phyloP scores from a whole-genome alignment of 2,329 filamentous ascomycete genomes.

The Pseudogymnoascus sp. region DNA sequence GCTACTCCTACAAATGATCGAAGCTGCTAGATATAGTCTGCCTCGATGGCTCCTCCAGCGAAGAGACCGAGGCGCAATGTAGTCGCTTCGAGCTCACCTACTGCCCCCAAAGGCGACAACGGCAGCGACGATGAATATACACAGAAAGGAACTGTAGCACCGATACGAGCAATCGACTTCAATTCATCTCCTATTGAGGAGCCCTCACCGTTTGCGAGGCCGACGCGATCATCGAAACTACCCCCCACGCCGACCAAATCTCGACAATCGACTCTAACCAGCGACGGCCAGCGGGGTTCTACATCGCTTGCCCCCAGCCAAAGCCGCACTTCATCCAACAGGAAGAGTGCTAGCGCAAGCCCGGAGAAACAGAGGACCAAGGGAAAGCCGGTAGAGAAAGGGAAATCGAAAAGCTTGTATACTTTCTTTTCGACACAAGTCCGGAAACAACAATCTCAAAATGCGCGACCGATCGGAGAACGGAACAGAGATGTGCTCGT shows the following conservation, averaged over 20 bases:
- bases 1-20: neutral
- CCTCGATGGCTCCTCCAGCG: constrained; percentile 28
- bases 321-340: constrained; percentile 24
- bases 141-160: neutral
- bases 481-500: constrained; percentile 33
- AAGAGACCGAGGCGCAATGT: constrained; percentile 49
- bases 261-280: constrained; percentile 2
- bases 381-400: constrained; percentile 42
- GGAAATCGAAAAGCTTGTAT: constrained; percentile 48
- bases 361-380: constrained; percentile 36
- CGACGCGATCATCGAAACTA: constrained; percentile 24
- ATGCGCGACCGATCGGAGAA: constrained; percentile 43
- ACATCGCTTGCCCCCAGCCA: constrained; percentile 11
- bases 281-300: neutral
- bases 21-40: neutral
- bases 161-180: constrained; percentile 22
- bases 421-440: constrained; percentile 56
- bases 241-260: constrained; percentile 15
- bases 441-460: constrained; percentile 35
- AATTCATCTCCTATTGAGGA: constrained; percentile 17
- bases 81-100: constrained; percentile 31
- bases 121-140: neutral
- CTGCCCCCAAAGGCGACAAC: constrained; percentile 24
- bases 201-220: constrained; percentile 2
- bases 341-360: constrained; percentile 35